Evolutionary conservation across 305 asterid genomes (phyloP).

Genomic region (Euphrasia arctica): DNA sequence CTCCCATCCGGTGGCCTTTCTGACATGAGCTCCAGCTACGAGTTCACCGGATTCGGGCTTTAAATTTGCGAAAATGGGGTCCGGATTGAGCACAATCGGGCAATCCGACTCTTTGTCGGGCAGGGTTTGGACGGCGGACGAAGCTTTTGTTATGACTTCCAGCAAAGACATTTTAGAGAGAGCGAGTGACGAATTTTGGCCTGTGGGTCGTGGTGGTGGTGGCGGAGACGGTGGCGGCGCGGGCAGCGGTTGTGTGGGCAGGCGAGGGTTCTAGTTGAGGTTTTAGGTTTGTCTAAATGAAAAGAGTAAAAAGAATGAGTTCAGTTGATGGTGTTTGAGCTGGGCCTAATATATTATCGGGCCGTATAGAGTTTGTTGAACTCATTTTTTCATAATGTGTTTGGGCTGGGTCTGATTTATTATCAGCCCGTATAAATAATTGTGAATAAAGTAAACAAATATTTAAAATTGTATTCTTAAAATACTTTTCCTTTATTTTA

Average conservation of each 20-base stretch:
- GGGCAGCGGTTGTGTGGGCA: constrained; percentile 9
- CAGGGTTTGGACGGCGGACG: constrained; percentile 29
- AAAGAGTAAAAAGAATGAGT: not conserved
- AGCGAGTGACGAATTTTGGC: not conserved
- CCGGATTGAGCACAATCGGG: constrained; percentile 65
- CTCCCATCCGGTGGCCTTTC: constrained; percentile 52
- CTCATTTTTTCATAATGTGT: too few species aligned
- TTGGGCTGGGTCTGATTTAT: too few species aligned
- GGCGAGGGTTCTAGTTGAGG: constrained; percentile 20
- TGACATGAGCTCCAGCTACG: constrained; percentile 31
- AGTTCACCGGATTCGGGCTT: constrained; percentile 43
- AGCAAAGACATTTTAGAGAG: constrained; percentile 56
- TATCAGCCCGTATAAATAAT: too few species aligned
- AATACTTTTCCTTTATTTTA: too few species aligned
- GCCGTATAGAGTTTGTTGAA: too few species aligned
- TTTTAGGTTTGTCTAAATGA: not conserved
- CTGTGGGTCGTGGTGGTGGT: not conserved
- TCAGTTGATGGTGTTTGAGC: not conserved
- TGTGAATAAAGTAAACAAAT: too few species aligned
- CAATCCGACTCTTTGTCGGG: constrained; percentile 36
- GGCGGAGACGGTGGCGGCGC: constrained; percentile 4
- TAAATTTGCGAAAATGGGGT: constrained; percentile 39
- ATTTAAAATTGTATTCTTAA: too few species aligned
- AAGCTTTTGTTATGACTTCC: constrained; percentile 67
- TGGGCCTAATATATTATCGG: constrained; percentile 4